Evolutionary conservation across 1,284 basidiomycete genomes (phyloP), one percentile per base, ranked within the genome.

Genomic region (Trichosporon ovoides): DNA sequence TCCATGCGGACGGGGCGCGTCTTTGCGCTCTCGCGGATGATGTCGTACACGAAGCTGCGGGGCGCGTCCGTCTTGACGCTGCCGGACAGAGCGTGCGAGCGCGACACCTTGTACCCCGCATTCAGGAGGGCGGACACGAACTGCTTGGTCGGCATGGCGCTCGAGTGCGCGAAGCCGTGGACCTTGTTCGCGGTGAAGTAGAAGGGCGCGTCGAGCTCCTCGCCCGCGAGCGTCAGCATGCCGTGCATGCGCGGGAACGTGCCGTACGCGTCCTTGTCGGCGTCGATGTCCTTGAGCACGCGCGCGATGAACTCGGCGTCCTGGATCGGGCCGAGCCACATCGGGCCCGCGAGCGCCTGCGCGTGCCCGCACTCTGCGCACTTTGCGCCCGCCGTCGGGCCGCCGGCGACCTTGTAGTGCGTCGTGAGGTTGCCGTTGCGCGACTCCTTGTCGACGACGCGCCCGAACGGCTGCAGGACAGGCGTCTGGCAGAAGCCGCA

Each of bases 251-350:
- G 82, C 0, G 83, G 68, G 24, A 83, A 81, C 0, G 96, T 98
- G 20, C 86, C 86, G 71, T 95, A 96, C 60, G 85, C 83, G 14
- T 69, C 76, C 63, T 88, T 83, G 51, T 73, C 67, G 16, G 62
- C 60, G 9, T 79, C 73, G 9, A 96, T 79, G 66, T 91, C 87
- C 24, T 83, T 78, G n/a, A 98, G 79, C 9, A 95, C 84, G 61
- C 84, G 83, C 11, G 79, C 73, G 28, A 91, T 83, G 68, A 98
- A 99, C 0, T 79, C 80, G 1, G 79, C 70, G 70, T 94, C 84
- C 69, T 98, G 95, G 20, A 99, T 78, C 0, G 87, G 83, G 1
- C 88, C 94, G 14, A 89, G 85, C 95, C 95, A 98, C 89, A 98
- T 94, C 0, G 95, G 95, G 0, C 95, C 95, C 19, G 89, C 91